Conservation (phyloP, 805 yeast genomes). For the Zygoascus biomembranicola region DNA sequence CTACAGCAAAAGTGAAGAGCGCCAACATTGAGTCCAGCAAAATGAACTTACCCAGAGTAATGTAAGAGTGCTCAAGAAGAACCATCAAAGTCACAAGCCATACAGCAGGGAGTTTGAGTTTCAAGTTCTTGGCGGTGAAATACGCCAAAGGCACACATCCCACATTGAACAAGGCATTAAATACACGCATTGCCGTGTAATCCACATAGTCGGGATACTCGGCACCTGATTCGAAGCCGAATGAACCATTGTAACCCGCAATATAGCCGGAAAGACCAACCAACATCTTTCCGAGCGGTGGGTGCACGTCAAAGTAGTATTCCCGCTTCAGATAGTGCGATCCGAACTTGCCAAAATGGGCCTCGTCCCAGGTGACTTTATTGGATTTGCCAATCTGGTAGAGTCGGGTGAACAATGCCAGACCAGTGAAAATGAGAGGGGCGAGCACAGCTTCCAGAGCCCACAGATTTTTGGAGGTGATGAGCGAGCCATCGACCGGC, state of each 20-base stretch:
- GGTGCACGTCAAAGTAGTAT: constrained; percentile 94
- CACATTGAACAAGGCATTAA: constrained; percentile 79
- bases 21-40: constrained; percentile 85
- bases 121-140: constrained; percentile 67
- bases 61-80: constrained; percentile 70
- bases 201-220: constrained; percentile 69
- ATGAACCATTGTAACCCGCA: constrained; percentile 81
- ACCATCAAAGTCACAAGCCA: constrained; percentile 73
- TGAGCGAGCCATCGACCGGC: constrained; percentile 2
- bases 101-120: constrained; percentile 59
- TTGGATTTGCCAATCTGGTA: constrained; percentile 63
- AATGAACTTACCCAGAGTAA: constrained; percentile 82
- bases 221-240: constrained; percentile 80
- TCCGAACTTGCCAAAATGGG: constrained; percentile 96
- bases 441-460: constrained; percentile 34
- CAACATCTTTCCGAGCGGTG: constrained; percentile 92
- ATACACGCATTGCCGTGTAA: constrained; percentile 73
- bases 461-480: constrained; percentile 17
- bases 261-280: constrained; percentile 81
- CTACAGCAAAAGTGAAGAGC: constrained; percentile 80
- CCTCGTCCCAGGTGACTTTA: constrained; percentile 91
- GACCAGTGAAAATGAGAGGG: constrained; percentile 28
- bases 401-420: constrained; percentile 51
- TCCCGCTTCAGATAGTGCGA: constrained; percentile 82
- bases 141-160: constrained; percentile 83